These are phyloP conservation scores for Malassezia brasiliensis DNA, from an alignment of 1,284 basidiomycete species.

Conservation along the genomic window DNA sequence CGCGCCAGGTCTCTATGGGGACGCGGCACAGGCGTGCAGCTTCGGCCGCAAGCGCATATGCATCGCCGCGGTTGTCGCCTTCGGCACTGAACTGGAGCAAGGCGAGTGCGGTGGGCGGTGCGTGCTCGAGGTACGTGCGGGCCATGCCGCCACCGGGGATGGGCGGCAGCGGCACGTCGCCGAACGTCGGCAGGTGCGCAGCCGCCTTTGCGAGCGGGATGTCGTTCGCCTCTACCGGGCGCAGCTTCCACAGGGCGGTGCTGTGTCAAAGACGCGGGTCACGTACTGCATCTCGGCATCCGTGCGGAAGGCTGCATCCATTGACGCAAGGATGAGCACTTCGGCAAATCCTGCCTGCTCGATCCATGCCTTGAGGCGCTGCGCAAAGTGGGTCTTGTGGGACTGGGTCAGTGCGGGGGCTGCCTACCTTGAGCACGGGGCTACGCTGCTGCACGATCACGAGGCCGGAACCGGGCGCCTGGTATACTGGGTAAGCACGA, in stretches of 20 bases:
- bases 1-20: not conserved
- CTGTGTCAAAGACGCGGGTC: conserved; percentile 3
- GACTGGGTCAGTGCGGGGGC: not conserved
- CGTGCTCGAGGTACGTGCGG: conserved; percentile 15
- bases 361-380: conserved; percentile 16
- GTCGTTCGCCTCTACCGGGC: not conserved
- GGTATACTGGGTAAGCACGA: not conserved
- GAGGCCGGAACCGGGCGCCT: conserved; percentile 2
- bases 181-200: not conserved
- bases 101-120: conserved; percentile 5
- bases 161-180: conserved; percentile 12
- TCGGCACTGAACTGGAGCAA: conserved; percentile 35
- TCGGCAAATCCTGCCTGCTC: conserved; percentile 12
- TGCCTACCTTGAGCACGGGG: conserved; percentile 26
- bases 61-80: conserved; percentile 36
- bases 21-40: not conserved
- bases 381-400: conserved; percentile 6
- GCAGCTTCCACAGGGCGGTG: conserved; percentile 16
- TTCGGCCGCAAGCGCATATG: conserved; percentile 18
- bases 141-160: conserved; percentile 26
- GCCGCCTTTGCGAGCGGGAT: not conserved
- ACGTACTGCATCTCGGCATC: conserved; percentile 25
- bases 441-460: conserved; percentile 34
- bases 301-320: conserved; percentile 31
- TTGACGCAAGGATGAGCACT: conserved; percentile 18